Evolutionary conservation across 2,329 filamentous ascomycete species (phyloP).

Genomic region (Fusarium tricinctum): DNA sequence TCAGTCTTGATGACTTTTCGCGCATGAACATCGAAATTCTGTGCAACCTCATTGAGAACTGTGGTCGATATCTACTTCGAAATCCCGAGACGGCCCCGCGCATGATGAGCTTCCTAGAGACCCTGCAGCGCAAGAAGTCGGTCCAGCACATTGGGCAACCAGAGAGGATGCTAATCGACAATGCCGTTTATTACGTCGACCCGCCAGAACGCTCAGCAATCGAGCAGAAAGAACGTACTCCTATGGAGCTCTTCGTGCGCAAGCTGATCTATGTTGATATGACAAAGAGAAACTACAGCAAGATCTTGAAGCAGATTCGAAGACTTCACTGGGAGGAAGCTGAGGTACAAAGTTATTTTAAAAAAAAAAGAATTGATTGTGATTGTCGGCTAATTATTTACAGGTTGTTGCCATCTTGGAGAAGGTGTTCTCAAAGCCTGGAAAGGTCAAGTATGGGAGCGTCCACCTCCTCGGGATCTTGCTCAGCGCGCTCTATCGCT

Average conservation of each 20-base stretch:
- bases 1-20: slow-evolving; percentile 97
- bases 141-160: slow-evolving; percentile 96
- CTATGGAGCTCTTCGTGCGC: slow-evolving; percentile 91
- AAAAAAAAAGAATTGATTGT: no score
- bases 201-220: slow-evolving; percentile 94
- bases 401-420: slow-evolving; percentile 81
- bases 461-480: slow-evolving; percentile 94
- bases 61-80: slow-evolving; percentile 91
- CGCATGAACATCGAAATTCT: slow-evolving; percentile 99
- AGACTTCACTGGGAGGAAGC: slow-evolving; percentile 97
- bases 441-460: slow-evolving; percentile 97
- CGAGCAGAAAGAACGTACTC: slow-evolving; percentile 94
- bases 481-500: slow-evolving; percentile 87
- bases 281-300: slow-evolving; percentile 93
- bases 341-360: slow-evolving; percentile 67
- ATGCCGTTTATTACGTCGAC: slow-evolving; percentile 97
- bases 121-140: slow-evolving; percentile 93
- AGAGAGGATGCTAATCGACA: slow-evolving; percentile 98
- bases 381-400: slow-evolving; percentile 8
- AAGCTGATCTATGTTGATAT: slow-evolving; percentile 95
- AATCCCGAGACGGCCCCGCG: slow-evolving; percentile 93
- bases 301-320: slow-evolving; percentile 92
- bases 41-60: slow-evolving; percentile 95
- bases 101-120: slow-evolving; percentile 95
- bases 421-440: slow-evolving; percentile 95